These are phyloP conservation scores for Podila minutissima DNA, from an alignment of 192 early-diverging fungal genomes.

Conservation along the genomic window DNA sequence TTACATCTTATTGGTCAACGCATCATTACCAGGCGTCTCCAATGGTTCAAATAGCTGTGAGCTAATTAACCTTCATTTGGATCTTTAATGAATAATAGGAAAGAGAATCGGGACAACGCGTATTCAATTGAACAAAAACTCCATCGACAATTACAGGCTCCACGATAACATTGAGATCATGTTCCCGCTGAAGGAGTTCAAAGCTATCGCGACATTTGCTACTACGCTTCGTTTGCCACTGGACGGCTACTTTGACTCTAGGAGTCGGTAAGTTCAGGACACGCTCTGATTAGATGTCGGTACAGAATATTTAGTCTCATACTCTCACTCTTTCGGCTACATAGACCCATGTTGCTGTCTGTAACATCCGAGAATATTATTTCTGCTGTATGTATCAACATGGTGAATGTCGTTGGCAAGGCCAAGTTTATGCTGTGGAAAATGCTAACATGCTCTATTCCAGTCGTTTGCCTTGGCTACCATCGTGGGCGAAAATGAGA, in stretches of 20 bases:
- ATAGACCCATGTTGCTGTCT: conserved; percentile 19
- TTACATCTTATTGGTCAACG: not conserved
- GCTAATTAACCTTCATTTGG: not conserved
- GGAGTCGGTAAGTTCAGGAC: conserved; percentile 13
- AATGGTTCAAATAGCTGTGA: too few relatives aligned
- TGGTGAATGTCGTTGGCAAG: not conserved
- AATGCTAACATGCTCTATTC: too few relatives aligned
- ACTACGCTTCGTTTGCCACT: conserved; percentile 24
- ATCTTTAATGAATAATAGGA: not conserved
- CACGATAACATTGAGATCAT: conserved; percentile 22
- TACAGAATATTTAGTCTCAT: not conserved
- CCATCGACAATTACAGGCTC: conserved; percentile 14
- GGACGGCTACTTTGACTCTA: conserved; percentile 26
- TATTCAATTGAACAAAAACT: conserved; percentile 10
- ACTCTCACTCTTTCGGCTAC: not conserved
- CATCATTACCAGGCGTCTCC: too few relatives aligned
- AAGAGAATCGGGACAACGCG: conserved; percentile 27
- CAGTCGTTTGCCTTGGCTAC: conserved; percentile 35
- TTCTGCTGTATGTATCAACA: conserved; percentile 14
- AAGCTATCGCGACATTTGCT: conserved; percentile 29
- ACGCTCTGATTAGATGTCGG: not conserved
- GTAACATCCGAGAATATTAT: conserved; percentile 28
- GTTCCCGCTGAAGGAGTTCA: conserved; percentile 39
- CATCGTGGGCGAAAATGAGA: conserved; percentile 10
- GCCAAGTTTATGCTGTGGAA: too few relatives aligned